These are phyloP conservation scores for Phytophthora melonis DNA, from an alignment of 352 stramenopile species.

Conservation along the genomic window DNA sequence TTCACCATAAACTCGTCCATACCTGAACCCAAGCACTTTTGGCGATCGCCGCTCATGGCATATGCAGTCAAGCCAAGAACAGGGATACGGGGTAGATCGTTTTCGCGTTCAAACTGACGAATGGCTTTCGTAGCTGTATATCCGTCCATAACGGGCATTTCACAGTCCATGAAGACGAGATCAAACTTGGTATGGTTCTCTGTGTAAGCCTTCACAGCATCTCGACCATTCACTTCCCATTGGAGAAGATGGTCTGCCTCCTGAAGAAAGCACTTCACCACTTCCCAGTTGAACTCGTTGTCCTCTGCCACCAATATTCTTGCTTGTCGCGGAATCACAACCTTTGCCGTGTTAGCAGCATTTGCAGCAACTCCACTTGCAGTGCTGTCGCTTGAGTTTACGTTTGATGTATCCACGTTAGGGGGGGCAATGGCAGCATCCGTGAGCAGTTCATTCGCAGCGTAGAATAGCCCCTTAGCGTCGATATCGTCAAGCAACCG, in stretches of 20 bases:
- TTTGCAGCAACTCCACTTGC: conserved; percentile 39
- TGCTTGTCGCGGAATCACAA: conserved; percentile 58
- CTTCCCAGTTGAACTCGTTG: conserved; percentile 86
- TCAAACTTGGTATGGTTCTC: conserved; percentile 62
- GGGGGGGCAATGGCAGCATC: conserved; percentile 20
- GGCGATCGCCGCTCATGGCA: conserved; percentile 78
- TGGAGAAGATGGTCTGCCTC: conserved; percentile 75
- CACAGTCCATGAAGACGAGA: conserved; percentile 84
- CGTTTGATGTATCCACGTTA: conserved; percentile 37
- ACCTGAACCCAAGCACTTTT: conserved; percentile 71
- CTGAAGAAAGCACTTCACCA: conserved; percentile 81
- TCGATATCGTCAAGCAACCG: conserved; percentile 63
- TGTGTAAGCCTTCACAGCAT: conserved; percentile 72
- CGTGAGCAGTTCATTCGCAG: conserved; percentile 61
- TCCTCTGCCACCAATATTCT: conserved; percentile 80
- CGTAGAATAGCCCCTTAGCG: conserved; percentile 54
- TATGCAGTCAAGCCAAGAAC: conserved; percentile 76
- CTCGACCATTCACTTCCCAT: conserved; percentile 76
- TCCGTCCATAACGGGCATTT: conserved; percentile 87
- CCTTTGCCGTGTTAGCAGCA: conserved; percentile 42
- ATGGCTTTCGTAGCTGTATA: conserved; percentile 75
- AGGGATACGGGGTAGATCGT: conserved; percentile 68
- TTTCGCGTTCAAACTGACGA: conserved; percentile 72
- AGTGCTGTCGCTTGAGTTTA: conserved; percentile 59
- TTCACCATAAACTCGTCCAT: conserved; percentile 89